Conservation (phyloP, 805 yeast species). For the Schwanniomyces sp. region DNA sequence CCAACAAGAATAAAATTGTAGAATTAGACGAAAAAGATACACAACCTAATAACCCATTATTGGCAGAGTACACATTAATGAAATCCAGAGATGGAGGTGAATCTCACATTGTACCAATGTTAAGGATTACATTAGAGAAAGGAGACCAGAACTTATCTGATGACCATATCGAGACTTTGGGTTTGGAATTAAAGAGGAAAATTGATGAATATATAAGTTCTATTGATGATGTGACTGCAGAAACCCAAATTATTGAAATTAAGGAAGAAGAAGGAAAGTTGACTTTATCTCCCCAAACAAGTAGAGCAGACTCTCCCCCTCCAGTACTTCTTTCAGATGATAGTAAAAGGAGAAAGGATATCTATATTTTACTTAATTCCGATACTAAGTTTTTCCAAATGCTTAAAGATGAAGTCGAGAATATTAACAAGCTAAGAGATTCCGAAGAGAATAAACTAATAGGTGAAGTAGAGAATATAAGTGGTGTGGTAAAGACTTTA, state of each 20-base stretch:
- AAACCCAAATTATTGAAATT: constrained; percentile 24
- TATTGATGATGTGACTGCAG: constrained; percentile 3
- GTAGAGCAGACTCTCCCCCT: constrained; percentile 7
- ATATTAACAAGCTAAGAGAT: constrained; percentile 43
- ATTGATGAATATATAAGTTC: constrained; percentile 25
- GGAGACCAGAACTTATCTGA: constrained; percentile 24
- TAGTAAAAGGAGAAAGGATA: constrained; percentile 22
- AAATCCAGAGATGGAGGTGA: constrained; percentile 20
- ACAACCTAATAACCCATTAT: constrained; percentile 35
- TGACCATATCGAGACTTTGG: constrained; percentile 32
- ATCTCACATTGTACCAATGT: constrained; percentile 33
- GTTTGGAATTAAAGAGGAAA: constrained; percentile 24
- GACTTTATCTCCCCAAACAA: constrained; percentile 27
- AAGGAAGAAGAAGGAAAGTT: constrained; percentile 25
- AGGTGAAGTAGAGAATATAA: constrained; percentile 41
- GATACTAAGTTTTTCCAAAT: constrained; percentile 62
- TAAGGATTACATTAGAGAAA: constrained; percentile 38
- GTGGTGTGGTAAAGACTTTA: constrained; percentile 36
- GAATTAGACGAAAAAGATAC: constrained; percentile 35
- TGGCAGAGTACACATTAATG: constrained; percentile 42
- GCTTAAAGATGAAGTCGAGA: constrained; percentile 53
- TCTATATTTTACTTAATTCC: constrained; percentile 47
- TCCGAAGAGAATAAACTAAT: constrained; percentile 45
- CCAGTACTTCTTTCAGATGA: constrained; percentile 3
- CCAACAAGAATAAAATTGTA: constrained; percentile 18